phyloP scores from a whole-genome alignment of 225 moss, liverwort and hornwort genomes.

The Neckera pumila region DNA sequence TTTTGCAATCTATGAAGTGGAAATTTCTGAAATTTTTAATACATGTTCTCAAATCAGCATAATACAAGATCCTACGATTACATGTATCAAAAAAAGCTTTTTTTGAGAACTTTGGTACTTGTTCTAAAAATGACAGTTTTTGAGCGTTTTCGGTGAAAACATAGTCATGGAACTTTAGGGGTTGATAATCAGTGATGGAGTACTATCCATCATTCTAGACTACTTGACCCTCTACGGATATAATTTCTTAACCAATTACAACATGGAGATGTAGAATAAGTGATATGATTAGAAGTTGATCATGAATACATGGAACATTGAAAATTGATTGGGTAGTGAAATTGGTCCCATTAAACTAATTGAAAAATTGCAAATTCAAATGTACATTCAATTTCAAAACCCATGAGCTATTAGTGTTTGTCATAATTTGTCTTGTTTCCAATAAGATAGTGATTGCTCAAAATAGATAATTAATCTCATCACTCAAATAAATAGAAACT shows the following conservation, averaged over 20 bases:
- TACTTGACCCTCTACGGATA: neutral
- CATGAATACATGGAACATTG: accelerated
- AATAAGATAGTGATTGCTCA: neutral
- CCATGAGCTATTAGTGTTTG: neutral
- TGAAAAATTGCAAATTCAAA: neutral
- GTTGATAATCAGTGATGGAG: too few species aligned
- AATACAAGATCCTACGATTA: too few species aligned
- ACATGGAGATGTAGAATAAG: neutral
- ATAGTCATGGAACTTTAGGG: too few species aligned
- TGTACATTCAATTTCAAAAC: neutral
- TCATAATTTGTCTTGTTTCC: neutral
- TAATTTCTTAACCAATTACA: neutral
- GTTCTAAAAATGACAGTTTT: too few species aligned
- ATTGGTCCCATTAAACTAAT: neutral
- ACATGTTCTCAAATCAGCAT: too few species aligned
- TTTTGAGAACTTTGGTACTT: too few species aligned
- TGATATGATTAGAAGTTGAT: neutral
- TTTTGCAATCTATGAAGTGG: too few species aligned
- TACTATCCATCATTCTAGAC: neutral
- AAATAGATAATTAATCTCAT: neutral
- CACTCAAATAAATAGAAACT: neutral
- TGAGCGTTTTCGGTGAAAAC: too few species aligned
- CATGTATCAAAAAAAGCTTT: too few species aligned
- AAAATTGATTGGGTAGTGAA: neutral
- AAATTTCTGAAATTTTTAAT: too few species aligned